Base-by-base conservation (phyloP, 768 basidiomycete genomes). In the Brasilioporus rufonigricans region DNA sequence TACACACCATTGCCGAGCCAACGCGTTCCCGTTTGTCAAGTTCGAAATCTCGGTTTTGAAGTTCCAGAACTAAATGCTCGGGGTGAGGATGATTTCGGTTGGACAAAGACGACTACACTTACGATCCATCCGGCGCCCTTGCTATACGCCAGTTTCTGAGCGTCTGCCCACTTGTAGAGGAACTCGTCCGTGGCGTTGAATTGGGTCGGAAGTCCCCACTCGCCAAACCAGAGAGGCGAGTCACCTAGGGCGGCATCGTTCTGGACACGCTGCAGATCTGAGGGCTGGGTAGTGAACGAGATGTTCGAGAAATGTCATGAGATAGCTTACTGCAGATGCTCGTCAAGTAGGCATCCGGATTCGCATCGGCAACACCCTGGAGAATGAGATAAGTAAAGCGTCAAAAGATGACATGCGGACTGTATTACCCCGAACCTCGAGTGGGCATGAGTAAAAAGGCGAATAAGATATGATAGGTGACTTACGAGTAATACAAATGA, bases 401-500 rank as follows among this genome's bases (percentile, higher is more conserved):
- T 16, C 10, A 14, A 35, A 5, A 23, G 26, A 39, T 11, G 26
- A 9, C n/a, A 27, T 13, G 27, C 21, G 29, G 21, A 19, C 21
- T 36, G 13, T 61, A 68, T 52, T 74, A 87, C 86, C 18, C 86
- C 86, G 52, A 82, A 89, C 52, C 82, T 85, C 45, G 55, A 14
- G 24, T 35, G 36, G 44, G 52, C 24, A 11, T 61, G 27, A 56
- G 59, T n/a, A 53, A 53, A 40, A 32, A 36, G 43, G 29, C 44
- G 40, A 21, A 46, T 7, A 27, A 46, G 21, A 29, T 16, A 45
- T 19, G 21, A 33, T 29, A 13, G 19, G 29, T 3, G 10, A 70
- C 84, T 65, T 62, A 87, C 83, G 75, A 81, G 63, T 89, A 90
- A 66, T 91, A 92, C 16, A 92, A 65, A 69, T 91, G 90, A 50